A percentile compares a stretch with the other conserved stretches of the same genome.
Conservation (phyloP, 2,329 filamentous ascomycete genomes). For the Penicillium sp. region DNA sequence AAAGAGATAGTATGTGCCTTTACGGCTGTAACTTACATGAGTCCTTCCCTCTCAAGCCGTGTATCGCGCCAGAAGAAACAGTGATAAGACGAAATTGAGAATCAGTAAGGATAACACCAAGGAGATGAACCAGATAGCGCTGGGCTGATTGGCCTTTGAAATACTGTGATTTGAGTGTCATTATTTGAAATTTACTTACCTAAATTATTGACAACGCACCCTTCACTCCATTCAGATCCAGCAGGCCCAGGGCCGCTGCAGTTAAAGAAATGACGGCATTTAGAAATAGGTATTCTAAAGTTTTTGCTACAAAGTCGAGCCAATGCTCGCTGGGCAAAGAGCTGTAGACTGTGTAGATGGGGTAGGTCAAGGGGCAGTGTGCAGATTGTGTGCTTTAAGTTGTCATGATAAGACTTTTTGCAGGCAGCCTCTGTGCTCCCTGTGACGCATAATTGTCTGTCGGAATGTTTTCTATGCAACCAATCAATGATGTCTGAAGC, state of each 20-base stretch:
- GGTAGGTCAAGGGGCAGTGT: constrained; percentile 22
- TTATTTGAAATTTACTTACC: constrained; percentile 9
- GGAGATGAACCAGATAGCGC: constrained; percentile 20
- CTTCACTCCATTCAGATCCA: constrained; percentile 25
- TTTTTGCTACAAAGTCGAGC: constrained; percentile 14
- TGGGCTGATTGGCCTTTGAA: constrained; percentile 14
- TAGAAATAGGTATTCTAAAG: constrained; percentile 21
- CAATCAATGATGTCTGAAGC: no score
- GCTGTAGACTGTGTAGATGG: constrained; percentile 21
- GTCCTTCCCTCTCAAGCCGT: constrained; percentile 18
- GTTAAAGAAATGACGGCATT: constrained; percentile 16
- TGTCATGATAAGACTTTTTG: constrained; percentile 19
- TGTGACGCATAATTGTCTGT: no score
- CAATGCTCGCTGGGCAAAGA: constrained; percentile 20
- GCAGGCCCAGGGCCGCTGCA: constrained; percentile 20
- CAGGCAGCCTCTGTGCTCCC: constrained; percentile 17
- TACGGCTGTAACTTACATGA: constrained; percentile 9
- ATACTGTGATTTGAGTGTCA: no score
- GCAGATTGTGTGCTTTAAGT: constrained; percentile 17
- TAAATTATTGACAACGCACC: constrained; percentile 25
- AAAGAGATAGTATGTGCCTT: no score
- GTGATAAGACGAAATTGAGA: constrained; percentile 23
- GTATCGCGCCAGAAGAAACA: constrained; percentile 27
- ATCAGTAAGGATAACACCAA: constrained; percentile 16
- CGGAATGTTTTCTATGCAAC: no score